Conservation (phyloP, 371 early-diverging fungal species). For the Mucor piriformis region DNA sequence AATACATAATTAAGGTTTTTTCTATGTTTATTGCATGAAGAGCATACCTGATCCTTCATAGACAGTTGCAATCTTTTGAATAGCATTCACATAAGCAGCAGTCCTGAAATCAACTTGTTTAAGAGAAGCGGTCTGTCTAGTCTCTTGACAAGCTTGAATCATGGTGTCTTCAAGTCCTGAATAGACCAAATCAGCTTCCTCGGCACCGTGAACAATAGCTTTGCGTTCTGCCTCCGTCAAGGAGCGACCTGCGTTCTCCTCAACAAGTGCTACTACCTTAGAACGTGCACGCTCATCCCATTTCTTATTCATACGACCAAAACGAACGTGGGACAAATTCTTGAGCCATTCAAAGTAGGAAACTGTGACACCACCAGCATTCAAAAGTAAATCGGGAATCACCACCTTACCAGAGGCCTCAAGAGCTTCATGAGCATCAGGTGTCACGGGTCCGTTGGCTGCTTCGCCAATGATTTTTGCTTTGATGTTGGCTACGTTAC, state of each 20-base stretch:
- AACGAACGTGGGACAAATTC: conserved; percentile 86
- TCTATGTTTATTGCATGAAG: conserved; percentile 58
- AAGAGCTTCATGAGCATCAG: conserved; percentile 76
- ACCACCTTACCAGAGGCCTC: conserved; percentile 70
- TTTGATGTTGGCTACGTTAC: conserved; percentile 76
- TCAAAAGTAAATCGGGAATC: conserved; percentile 82
- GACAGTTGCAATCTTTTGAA: conserved; percentile 85
- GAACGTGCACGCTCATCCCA: conserved; percentile 87
- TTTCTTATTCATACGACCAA: conserved; percentile 90
- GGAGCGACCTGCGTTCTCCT: conserved; percentile 72
- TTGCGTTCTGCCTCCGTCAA: conserved; percentile 75
- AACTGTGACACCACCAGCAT: conserved; percentile 90
- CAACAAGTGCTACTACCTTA: conserved; percentile 77
- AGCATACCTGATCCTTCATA: conserved; percentile 81
- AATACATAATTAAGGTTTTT: conserved; percentile 2
- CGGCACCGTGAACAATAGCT: conserved; percentile 85
- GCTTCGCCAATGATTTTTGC: conserved; percentile 91
- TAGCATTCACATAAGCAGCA: conserved; percentile 85
- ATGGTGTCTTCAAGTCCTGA: conserved; percentile 92
- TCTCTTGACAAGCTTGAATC: conserved; percentile 75
- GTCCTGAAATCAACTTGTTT: conserved; percentile 83
- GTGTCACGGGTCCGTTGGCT: conserved; percentile 89
- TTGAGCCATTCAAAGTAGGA: conserved; percentile 88
- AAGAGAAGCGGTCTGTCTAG: conserved; percentile 56
- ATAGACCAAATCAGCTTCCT: conserved; percentile 90